phyloP scores from a whole-genome alignment of 2,329 filamentous ascomycete genomes.

The Nakataea oryzae region DNA sequence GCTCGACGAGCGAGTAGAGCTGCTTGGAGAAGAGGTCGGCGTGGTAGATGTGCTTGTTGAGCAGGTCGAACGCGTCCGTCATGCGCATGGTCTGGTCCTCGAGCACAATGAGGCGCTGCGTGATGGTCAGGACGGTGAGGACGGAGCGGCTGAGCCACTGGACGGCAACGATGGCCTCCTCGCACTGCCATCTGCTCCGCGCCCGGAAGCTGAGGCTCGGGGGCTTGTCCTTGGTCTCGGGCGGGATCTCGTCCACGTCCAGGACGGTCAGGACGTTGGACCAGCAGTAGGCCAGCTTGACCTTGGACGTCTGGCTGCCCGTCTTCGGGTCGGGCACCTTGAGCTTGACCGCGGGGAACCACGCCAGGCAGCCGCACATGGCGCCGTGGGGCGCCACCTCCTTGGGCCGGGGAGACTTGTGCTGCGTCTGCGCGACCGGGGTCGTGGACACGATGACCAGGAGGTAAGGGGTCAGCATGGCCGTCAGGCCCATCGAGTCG shows the following conservation, averaged over 20 bases:
- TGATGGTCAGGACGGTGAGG: constrained; percentile 83
- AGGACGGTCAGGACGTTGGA: constrained; percentile 93
- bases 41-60: constrained; percentile 89
- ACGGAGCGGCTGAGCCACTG: constrained; percentile 96
- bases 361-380: constrained; percentile 87
- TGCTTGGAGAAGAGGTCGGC: constrained; percentile 83
- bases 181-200: constrained; percentile 81
- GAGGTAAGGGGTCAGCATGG: constrained; percentile 90
- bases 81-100: constrained; percentile 78
- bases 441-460: constrained; percentile 96
- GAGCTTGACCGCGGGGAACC: constrained; percentile 92
- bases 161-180: constrained; percentile 90
- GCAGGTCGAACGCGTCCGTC: constrained; percentile 87
- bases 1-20: constrained; percentile 74
- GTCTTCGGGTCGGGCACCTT: constrained; percentile 62
- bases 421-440: constrained; percentile 89
- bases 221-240: constrained; percentile 65
- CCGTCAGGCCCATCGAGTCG: constrained; percentile 81
- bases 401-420: constrained; percentile 85
- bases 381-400: constrained; percentile 83
- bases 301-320: constrained; percentile 61
- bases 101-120: constrained; percentile 82
- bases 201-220: constrained; percentile 70
- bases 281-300: constrained; percentile 96
- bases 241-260: constrained; percentile 66